Evolutionary conservation across 495 filamentous ascomycete genomes (phyloP).

Genomic region (Lophiotrema nucula): DNA sequence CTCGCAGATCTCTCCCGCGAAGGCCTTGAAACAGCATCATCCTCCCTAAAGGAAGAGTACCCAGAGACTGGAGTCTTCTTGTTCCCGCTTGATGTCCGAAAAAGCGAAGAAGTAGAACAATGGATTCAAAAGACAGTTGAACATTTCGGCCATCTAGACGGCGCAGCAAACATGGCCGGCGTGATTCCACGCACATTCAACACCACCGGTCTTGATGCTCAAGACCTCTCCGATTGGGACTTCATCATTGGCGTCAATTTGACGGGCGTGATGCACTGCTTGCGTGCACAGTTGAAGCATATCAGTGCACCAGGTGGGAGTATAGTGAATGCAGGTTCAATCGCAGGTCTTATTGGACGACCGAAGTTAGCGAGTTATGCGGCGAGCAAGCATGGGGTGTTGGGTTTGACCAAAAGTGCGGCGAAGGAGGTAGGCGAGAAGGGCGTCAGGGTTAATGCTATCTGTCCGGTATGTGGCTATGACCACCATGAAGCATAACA

Average conservation of each 20-base stretch:
- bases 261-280: slow-evolving; percentile 36
- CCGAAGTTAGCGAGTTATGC: slow-evolving; percentile 53
- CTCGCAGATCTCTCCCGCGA: slow-evolving; percentile 4
- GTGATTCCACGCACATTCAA: slow-evolving; percentile 40
- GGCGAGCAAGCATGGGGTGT: slow-evolving; percentile 56
- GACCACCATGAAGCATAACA: neutral
- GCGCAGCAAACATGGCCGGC: slow-evolving; percentile 61
- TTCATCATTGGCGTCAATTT: slow-evolving; percentile 39
- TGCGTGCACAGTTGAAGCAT: slow-evolving; percentile 26
- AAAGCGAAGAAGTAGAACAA: slow-evolving; percentile 1
- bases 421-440: slow-evolving; percentile 57
- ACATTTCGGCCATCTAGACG: slow-evolving; percentile 48
- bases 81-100: slow-evolving; percentile 15
- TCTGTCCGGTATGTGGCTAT: slow-evolving; percentile 19
- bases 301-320: slow-evolving; percentile 16
- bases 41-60: neutral
- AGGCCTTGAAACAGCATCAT: slow-evolving; percentile 9
- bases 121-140: slow-evolving; percentile 16
- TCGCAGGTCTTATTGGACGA: slow-evolving; percentile 54
- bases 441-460: slow-evolving; percentile 57
- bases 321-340: slow-evolving; percentile 59
- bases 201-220: slow-evolving; percentile 37
- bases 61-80: slow-evolving; percentile 3
- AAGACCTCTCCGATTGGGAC: slow-evolving; percentile 36
- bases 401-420: slow-evolving; percentile 58